phyloP scores from a whole-genome alignment of 2,329 filamentous ascomycete species.

The Penicillium hordei region DNA sequence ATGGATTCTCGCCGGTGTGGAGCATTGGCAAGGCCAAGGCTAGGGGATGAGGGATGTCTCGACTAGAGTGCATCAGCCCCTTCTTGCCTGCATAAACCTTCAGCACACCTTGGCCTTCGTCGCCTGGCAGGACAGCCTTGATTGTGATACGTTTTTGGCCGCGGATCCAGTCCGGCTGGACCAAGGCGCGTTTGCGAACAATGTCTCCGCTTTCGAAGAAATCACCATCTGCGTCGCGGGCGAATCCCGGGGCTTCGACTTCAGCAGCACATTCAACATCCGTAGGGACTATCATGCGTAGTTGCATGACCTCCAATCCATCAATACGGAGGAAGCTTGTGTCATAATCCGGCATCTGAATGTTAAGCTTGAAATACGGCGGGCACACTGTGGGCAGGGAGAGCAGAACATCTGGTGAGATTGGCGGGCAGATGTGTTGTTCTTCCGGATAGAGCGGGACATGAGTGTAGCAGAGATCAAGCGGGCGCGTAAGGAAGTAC shows the following conservation, averaged over 20 bases:
- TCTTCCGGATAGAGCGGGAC: conserved; percentile 83
- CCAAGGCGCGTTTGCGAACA: conserved; percentile 79
- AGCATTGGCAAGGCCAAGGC: conserved; percentile 87
- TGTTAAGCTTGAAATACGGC: conserved; percentile 76
- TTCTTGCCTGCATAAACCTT: conserved; percentile 93
- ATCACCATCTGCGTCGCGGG: conserved; percentile 83
- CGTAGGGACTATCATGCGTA: conserved; percentile 81
- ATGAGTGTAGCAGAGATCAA: conserved; percentile 93
- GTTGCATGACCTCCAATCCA: conserved; percentile 87
- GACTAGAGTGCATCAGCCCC: conserved; percentile 95
- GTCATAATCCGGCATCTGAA: conserved; percentile 86
- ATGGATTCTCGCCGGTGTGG: conserved; percentile 87
- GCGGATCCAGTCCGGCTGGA: conserved; percentile 87
- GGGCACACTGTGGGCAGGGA: conserved; percentile 84
- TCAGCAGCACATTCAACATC: conserved; percentile 93
- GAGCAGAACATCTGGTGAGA: conserved; percentile 80
- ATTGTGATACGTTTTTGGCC: conserved; percentile 89
- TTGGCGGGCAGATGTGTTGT: conserved; percentile 87
- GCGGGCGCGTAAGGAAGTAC: conserved; percentile 90
- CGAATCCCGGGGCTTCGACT: conserved; percentile 79
- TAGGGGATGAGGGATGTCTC: conserved; percentile 89
- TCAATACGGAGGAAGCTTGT: conserved; percentile 83
- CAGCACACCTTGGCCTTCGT: conserved; percentile 82
- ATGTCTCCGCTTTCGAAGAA: conserved; percentile 88
- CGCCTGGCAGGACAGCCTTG: conserved; percentile 86